Percentiles rank a stretch among this genome's conserved stretches.
Conservation (phyloP, 306 rosid species). For the Trifolium subterraneum region DNA sequence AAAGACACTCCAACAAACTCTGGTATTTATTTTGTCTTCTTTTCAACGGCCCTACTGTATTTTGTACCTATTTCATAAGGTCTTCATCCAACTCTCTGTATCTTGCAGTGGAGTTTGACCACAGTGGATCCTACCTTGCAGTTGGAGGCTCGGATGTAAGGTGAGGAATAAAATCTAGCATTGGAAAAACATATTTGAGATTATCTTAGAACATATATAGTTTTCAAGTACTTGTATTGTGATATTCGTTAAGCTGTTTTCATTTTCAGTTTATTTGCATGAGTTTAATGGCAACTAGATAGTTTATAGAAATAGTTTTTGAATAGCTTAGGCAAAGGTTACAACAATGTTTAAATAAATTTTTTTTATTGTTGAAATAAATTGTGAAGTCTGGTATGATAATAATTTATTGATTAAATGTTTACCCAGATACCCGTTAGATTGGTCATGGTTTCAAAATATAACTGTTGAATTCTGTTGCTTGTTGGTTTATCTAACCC, state of each 20-base stretch:
- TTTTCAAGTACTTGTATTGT: not conserved
- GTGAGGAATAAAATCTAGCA: conserved; percentile 48
- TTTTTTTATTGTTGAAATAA: not conserved
- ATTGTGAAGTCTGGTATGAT: not conserved
- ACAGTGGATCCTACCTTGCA: conserved; percentile 95
- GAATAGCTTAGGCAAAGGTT: not conserved
- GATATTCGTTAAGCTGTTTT: not conserved
- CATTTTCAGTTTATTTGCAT: not conserved
- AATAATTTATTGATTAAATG: not conserved
- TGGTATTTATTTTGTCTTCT: conserved; percentile 52
- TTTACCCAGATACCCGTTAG: not conserved
- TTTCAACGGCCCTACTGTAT: not conserved
- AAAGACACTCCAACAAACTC: conserved; percentile 83
- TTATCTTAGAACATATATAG: not conserved
- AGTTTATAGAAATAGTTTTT: not conserved
- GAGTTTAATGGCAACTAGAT: not conserved
- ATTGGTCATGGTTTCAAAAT: conserved; percentile 12
- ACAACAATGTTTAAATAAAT: not conserved
- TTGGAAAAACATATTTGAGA: not conserved
- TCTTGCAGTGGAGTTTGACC: conserved; percentile 92
- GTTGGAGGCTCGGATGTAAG: conserved; percentile 91
- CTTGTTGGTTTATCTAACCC: not conserved
- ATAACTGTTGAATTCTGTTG: not conserved
- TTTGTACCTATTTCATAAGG: conserved; percentile 9
- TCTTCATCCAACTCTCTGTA: conserved; percentile 29